phyloP scores from a whole-genome alignment of 176 grass and related monocot genomes.

The Poa annua region DNA sequence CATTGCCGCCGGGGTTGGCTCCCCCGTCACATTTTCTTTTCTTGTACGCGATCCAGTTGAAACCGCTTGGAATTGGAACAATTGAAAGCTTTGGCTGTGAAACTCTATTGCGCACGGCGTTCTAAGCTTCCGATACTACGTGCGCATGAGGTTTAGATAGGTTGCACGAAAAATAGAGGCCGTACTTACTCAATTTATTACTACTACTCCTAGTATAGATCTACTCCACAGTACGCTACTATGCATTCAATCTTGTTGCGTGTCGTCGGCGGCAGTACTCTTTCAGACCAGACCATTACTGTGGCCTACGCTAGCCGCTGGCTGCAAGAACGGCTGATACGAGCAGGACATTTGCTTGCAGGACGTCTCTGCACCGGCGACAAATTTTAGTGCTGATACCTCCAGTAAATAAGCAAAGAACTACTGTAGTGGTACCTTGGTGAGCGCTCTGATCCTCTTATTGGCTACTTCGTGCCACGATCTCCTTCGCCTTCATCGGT shows the following conservation, averaged over 20 bases:
- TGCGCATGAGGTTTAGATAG: not conserved
- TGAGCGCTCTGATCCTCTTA: too few relatives aligned
- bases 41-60: not conserved
- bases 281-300: slow-evolving; percentile 20
- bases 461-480: too few relatives aligned
- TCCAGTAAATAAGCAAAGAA: too few relatives aligned
- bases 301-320: not conserved
- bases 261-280: not conserved
- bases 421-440: too few relatives aligned
- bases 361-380: not conserved
- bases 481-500: too few relatives aligned
- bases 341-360: not conserved
- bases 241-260: slow-evolving; percentile 13
- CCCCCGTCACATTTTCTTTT: too few relatives aligned
- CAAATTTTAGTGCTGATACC: not conserved
- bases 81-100: not conserved
- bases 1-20: too few relatives aligned
- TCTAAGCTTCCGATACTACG: not conserved
- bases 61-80: not conserved
- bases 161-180: too few relatives aligned
- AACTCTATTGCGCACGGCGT: not conserved
- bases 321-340: not conserved
- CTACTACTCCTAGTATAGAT: too few relatives aligned
- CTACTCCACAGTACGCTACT: not conserved
- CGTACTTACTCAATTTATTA: not conserved